These are phyloP conservation scores for Solanum aculeatissimum DNA, from an alignment of 305 asterid genomes.

Conservation along the genomic window DNA sequence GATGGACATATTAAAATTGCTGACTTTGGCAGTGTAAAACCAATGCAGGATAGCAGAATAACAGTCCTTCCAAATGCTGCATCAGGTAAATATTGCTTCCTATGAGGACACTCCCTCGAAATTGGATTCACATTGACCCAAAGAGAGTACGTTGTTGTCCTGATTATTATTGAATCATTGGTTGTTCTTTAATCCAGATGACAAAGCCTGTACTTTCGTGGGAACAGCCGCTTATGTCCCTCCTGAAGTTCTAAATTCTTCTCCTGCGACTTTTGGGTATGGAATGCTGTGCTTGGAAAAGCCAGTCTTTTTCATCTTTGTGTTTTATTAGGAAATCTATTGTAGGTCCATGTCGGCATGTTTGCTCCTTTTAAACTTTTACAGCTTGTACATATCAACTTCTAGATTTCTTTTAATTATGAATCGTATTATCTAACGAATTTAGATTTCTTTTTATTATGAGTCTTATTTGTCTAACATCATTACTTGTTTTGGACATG, in stretches of 20 bases:
- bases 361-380: neutral
- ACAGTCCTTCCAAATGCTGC: conserved; percentile 98
- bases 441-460: neutral
- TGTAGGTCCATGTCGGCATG: neutral
- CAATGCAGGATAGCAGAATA: conserved; percentile 91
- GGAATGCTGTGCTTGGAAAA: conserved; percentile 1
- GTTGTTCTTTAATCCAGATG: conserved; percentile 38
- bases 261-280: conserved; percentile 77
- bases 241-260: conserved; percentile 94
- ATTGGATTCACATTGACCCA: neutral
- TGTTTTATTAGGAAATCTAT: neutral
- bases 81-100: conserved; percentile 44
- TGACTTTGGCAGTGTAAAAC: conserved; percentile 98
- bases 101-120: neutral
- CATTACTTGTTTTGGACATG: neutral
- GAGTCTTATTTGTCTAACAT: neutral
- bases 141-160: neutral
- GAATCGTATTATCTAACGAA: neutral
- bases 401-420: neutral
- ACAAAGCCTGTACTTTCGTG: conserved; percentile 98
- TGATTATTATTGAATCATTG: neutral
- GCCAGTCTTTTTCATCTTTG: neutral
- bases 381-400: neutral
- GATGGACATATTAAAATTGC: conserved; percentile 97
- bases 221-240: conserved; percentile 99